Evolutionary conservation across 1,139 yeast species (phyloP).

Genomic region (Geotrichum fermentans): DNA sequence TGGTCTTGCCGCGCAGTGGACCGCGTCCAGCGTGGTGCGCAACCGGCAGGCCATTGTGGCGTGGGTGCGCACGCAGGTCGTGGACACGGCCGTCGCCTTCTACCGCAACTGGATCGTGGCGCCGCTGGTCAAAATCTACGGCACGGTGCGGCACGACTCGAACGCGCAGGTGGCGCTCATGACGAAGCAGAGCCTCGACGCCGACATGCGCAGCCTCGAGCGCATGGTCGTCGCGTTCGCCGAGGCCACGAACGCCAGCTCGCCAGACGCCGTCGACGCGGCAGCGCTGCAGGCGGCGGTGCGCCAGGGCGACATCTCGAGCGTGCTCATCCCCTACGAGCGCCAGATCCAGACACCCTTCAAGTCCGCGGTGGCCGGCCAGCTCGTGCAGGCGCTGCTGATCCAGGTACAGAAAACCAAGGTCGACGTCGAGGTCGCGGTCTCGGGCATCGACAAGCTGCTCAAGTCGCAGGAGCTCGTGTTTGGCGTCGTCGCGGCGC

Average conservation of each 20-base stretch:
- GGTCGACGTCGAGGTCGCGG: slow-evolving; percentile 89
- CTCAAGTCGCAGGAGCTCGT: slow-evolving; percentile 88
- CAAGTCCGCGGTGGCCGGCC: slow-evolving; percentile 58
- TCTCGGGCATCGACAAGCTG: slow-evolving; percentile 83
- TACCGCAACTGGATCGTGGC: slow-evolving; percentile 75
- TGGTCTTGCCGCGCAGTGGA: slow-evolving; percentile 21
- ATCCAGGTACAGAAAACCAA: slow-evolving; percentile 92
- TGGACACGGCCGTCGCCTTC: slow-evolving; percentile 63
- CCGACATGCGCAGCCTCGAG: slow-evolving; percentile 76
- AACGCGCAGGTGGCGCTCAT: slow-evolving; percentile 66
- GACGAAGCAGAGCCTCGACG: slow-evolving; percentile 68
- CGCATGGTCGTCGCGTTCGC: slow-evolving; percentile 82
- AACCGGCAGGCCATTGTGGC: slow-evolving; percentile 49
- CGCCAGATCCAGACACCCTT: slow-evolving; percentile 67
- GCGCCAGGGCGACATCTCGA: slow-evolving; percentile 66
- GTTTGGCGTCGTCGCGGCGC: slow-evolving; percentile 82
- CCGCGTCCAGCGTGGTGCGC: slow-evolving; percentile 43
- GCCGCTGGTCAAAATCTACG: slow-evolving; percentile 70
- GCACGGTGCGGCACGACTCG: slow-evolving; percentile 78
- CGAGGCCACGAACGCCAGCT: slow-evolving; percentile 15
- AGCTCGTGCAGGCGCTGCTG: slow-evolving; percentile 66
- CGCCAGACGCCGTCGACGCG: slow-evolving; percentile 26
- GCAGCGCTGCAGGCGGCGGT: slow-evolving; percentile 36
- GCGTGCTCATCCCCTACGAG: slow-evolving; percentile 78
- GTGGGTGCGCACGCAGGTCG: slow-evolving; percentile 56